phyloP scores from a whole-genome alignment of 108 stramenopile species.

The Pelagomonas calceolata region DNA sequence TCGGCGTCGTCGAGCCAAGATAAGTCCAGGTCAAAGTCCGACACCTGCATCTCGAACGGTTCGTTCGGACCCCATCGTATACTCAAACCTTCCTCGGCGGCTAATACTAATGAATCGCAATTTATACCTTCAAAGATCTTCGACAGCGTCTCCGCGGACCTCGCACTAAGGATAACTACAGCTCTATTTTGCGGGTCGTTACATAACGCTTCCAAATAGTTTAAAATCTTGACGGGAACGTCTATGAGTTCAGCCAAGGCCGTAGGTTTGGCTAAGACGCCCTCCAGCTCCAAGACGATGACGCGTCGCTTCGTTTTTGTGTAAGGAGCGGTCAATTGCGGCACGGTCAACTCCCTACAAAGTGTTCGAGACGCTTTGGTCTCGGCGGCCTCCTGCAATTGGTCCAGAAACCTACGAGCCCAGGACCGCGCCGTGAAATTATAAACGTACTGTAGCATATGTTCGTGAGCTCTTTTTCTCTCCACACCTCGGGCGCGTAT shows the following conservation, averaged over 20 bases:
- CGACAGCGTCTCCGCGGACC: conserved; percentile 15
- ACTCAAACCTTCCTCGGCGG: conserved; percentile 18
- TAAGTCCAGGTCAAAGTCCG: conserved; percentile 11
- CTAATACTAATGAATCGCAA: background rate
- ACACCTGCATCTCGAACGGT: conserved; percentile 12
- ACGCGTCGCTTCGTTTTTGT: conserved; percentile 15
- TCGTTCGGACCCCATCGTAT: conserved; percentile 17
- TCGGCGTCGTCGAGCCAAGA: conserved; percentile 8
- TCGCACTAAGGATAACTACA: conserved; percentile 18
- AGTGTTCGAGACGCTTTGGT: conserved; percentile 17
- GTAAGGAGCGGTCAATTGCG: conserved; percentile 15
- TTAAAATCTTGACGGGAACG: conserved; percentile 4
- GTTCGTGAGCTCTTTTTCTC: conserved; percentile 25
- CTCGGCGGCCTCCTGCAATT: conserved; percentile 27
- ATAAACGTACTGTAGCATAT: conserved; percentile 30
- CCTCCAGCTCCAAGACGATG: conserved; percentile 29
- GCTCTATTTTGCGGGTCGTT: conserved; percentile 10
- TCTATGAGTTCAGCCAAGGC: conserved; percentile 20
- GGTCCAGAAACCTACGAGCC: conserved; percentile 26
- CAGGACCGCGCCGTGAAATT: conserved; percentile 28
- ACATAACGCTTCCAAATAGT: conserved; percentile 9
- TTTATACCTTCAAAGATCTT: conserved; percentile 12
- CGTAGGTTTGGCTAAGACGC: conserved; percentile 14
- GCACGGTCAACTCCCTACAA: conserved; percentile 19
- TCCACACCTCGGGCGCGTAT: conserved; percentile 12